Base-by-base conservation (phyloP, 179 eudicot genomes). In the Amaranthus tricolor region DNA sequence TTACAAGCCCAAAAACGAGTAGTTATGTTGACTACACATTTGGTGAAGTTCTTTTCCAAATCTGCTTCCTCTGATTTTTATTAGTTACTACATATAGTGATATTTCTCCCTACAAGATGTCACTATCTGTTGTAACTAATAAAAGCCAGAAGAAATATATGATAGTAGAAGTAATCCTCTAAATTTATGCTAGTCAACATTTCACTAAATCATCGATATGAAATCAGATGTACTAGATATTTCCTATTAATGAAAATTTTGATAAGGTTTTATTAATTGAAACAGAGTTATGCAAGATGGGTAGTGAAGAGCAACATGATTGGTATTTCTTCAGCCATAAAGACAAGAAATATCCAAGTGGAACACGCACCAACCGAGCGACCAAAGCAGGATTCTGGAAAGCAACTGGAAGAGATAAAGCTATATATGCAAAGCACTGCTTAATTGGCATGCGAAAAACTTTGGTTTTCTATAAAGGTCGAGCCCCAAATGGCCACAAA, bases 321-420 rank as follows among this genome's bases (percentile, higher is more conserved):
- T 92, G 97, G 97, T 92, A 92, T 62, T 92, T 92, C 79, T 92
- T 92, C 59, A 92, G 97, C 76, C 97, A 92, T 61, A 92, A 92
- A 74, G 97, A 92, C 73, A 90, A 92, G 87, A 92, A 92, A 74
- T 92, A 92, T 73, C 97, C 97, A 44, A 90, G 91, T 3, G 97
- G 97, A 75, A 92, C 97, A 3, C 88, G 97, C 0, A 92, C 97
- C 0, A 92, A 92, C 66, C 81, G 97, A 60, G 97, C 97, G 40
- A 92, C 97, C 2, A 88, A 81, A 76, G 95, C 91, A 16, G 97
- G 97, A 57, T 92, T 92, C 62, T 92, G 97, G 97, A 92, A 92
- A 78, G 97, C 97, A 6, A 92, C 97, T 0, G 97, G 97, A 71
- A 86, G 97, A 74, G 97, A 92, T 79, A 92, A 92, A 82, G 92